Evolutionary conservation across 129 eudicot genomes (phyloP), one percentile per base, ranked within the genome.

Genomic region (Artemisia argyi): DNA sequence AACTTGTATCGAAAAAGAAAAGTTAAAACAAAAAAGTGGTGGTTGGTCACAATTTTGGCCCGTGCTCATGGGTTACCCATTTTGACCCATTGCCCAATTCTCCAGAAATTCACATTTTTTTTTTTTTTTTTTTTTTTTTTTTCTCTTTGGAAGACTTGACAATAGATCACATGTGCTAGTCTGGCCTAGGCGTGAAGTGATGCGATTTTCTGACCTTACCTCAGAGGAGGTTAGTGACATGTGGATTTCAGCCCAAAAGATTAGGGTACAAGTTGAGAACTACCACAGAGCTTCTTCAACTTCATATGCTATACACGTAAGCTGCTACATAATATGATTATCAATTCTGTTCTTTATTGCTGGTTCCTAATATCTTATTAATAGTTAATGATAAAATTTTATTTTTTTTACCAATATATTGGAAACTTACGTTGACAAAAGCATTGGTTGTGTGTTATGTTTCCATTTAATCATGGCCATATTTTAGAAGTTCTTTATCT

Each of bases 161-260:
- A 24, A 76, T 3, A 14, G 53, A 17, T 17, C 81, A 88, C 98
- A 93, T 74, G 98, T 93, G 69, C 98, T 93, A 76, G 90, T 89
- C 39, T 89, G 95, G 82, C 98, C 98, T 63, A 89, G 77, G 79
- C 98, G 96, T 75, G 96, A 87, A 71, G 96, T 93, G 65, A 89
- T 85, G 76, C 96, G 96, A 16, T 89, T 93, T 79, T 57, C 66
- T 69, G 98, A 93, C 82, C 96, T 93, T 60, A 87, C 88, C 50
- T 66, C 82, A 49, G 88, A 84, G 65, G 98, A 93, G 82, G 83
- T 89, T 63, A 77, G 83, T 73, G 98, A 93, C 74, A 69, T 93
- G 61, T 90, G 98, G 98, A 83, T 84, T 56, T 72, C 86, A n/a
- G 97, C 97, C 13, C 85, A 87, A 77, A 87, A 90, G 67, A 73